A percentile compares a stretch with the other conserved stretches of the same genome.
phyloP scores from a whole-genome alignment of 2,329 filamentous ascomycete species.

The Ophiosphaerella korrae region DNA sequence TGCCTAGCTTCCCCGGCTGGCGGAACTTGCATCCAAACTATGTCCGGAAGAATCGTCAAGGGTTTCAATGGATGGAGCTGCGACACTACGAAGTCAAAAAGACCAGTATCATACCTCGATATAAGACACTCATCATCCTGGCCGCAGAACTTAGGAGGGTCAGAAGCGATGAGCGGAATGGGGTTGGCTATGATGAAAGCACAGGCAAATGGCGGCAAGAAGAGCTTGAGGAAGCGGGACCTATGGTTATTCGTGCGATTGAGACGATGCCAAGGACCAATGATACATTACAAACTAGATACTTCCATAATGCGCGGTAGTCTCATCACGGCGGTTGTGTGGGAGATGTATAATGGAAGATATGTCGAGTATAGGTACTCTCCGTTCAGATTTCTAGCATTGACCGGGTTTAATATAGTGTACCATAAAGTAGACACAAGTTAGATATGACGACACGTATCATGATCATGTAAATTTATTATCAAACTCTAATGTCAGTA shows the following conservation, averaged over 20 bases:
- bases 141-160: conserved; percentile 46
- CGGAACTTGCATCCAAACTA: conserved; percentile 28
- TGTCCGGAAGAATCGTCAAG: conserved; percentile 23
- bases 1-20: conserved; percentile 82
- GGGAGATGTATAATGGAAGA: too few species aligned
- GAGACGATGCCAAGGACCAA: conserved; percentile 50
- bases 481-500: too few species aligned
- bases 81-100: conserved; percentile 32
- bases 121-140: conserved; percentile 51
- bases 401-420: background rate
- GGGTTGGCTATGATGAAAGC: conserved; percentile 28
- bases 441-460: too few species aligned
- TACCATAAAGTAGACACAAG: too few species aligned
- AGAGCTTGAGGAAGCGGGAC: conserved; percentile 43
- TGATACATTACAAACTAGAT: conserved; percentile 38
- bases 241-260: conserved; percentile 49
- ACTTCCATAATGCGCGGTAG: conserved; percentile 20
- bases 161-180: conserved; percentile 40
- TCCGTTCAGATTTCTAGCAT: too few species aligned
- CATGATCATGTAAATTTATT: too few species aligned
- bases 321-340: background rate
- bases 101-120: conserved; percentile 45
- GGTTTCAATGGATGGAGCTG: conserved; percentile 38
- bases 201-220: conserved; percentile 26
- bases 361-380: too few species aligned